These are phyloP conservation scores for Grigorovia transvaalensis DNA, from an alignment of 805 yeast species.

Conservation along the genomic window DNA sequence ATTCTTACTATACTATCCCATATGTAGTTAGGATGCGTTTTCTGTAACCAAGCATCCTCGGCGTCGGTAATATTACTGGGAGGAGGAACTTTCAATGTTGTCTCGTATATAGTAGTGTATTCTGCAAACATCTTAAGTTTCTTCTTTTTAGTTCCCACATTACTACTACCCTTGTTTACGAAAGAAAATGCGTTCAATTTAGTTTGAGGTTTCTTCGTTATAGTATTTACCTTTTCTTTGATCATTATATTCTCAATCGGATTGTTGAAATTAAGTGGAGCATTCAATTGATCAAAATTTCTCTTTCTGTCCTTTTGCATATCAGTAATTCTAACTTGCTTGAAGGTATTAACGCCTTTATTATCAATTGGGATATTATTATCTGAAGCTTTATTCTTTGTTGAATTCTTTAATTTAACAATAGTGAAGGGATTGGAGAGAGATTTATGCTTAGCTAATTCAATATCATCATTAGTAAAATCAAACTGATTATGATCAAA, in stretches of 20 bases:
- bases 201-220: neutral
- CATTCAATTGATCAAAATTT: constrained; percentile 1
- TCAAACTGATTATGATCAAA: neutral
- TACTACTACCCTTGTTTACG: no score
- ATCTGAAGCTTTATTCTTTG: neutral
- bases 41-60: neutral
- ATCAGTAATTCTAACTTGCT: neutral
- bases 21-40: neutral
- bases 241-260: neutral
- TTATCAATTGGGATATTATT: neutral
- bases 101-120: neutral
- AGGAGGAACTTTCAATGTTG: neutral
- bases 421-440: constrained; percentile 18
- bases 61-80: neutral
- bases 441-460: constrained; percentile 10
- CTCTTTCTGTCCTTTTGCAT: neutral
- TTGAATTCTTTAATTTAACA: constrained; percentile 7
- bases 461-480: constrained; percentile 12
- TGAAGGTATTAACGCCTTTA: neutral
- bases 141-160: no score
- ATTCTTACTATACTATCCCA: no score
- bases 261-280: neutral
- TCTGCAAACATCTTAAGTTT: neutral
- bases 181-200: no score
- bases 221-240: no score